Evolutionary conservation across 768 basidiomycete genomes (phyloP).

Genomic region (Sistotremastrum niveocremeum): DNA sequence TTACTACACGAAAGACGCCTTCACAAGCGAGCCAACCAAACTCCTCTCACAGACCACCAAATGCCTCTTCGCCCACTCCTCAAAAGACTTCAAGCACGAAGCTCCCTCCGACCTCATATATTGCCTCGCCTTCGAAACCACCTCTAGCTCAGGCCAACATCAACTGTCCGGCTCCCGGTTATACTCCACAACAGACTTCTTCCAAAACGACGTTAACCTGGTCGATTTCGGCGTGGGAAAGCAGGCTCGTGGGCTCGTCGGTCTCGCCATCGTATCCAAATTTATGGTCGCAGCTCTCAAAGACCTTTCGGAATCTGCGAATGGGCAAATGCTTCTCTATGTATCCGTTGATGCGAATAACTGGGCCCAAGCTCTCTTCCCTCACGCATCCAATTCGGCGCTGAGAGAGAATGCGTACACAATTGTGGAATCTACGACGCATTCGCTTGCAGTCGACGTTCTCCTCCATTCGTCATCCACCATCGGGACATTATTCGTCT

Average conservation of each 20-base stretch:
- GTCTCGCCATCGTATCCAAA: constrained; percentile 85
- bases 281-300: constrained; percentile 85
- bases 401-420: constrained; percentile 92
- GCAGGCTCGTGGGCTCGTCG: constrained; percentile 79
- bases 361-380: constrained; percentile 88
- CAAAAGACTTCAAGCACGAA: constrained; percentile 66
- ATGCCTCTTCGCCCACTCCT: constrained; percentile 87
- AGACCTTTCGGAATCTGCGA: constrained; percentile 39
- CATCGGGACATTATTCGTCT: constrained; percentile 88
- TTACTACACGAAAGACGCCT: constrained; percentile 78
- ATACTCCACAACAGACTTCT: constrained; percentile 80
- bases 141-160: constrained; percentile 27
- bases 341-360: constrained; percentile 70
- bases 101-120: constrained; percentile 68
- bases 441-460: constrained; percentile 92
- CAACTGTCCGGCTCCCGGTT: constrained; percentile 49
- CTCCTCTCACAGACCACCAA: constrained; percentile 60
- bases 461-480: constrained; percentile 40
- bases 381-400: constrained; percentile 68
- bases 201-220: constrained; percentile 42
- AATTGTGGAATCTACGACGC: constrained; percentile 84
- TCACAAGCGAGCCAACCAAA: constrained; percentile 40
- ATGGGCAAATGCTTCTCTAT: constrained; percentile 72
- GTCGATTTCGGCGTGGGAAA: constrained; percentile 82
- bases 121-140: constrained; percentile 77